Percentiles rank a stretch among this genome's conserved stretches.
phyloP scores from a whole-genome alignment of 1,284 basidiomycete species.

The Agaricales sp. region DNA sequence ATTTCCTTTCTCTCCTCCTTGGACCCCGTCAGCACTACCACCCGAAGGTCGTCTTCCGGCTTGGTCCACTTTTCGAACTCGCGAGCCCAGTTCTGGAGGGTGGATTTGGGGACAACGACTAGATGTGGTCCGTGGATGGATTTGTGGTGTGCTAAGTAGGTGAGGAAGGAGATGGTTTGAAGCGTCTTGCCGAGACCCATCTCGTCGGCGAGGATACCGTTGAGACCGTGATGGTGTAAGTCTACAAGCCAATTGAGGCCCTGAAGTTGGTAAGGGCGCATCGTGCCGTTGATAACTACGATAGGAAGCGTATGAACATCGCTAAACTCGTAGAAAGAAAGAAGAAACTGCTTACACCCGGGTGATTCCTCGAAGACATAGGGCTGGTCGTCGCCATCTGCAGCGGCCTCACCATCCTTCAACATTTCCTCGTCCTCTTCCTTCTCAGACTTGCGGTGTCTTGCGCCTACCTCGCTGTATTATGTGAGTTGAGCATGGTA shows the following conservation, averaged over 20 bases:
- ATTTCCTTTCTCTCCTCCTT: conserved; percentile 86
- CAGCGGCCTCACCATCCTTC: conserved; percentile 76
- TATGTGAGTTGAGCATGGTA: conserved; percentile 2
- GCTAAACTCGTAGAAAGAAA: conserved; percentile 5
- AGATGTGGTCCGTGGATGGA: conserved; percentile 80
- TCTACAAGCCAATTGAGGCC: conserved; percentile 98
- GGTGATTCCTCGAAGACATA: conserved; percentile 91
- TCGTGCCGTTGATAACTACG: conserved; percentile 78
- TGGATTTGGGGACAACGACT: conserved; percentile 96
- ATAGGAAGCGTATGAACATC: too few species aligned
- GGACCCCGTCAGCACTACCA: conserved; percentile 75
- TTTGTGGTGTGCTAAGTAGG: conserved; percentile 86
- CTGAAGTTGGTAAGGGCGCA: conserved; percentile 94
- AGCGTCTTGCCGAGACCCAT: conserved; percentile 99
- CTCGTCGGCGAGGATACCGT: conserved; percentile 90
- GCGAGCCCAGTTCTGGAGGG: conserved; percentile 93
- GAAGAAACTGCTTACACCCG: conserved; percentile 42
- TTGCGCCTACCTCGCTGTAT: conserved; percentile 59
- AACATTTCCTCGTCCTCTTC: conserved; percentile 96
- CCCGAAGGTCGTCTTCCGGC: conserved; percentile 64
- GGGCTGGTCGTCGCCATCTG: conserved; percentile 74
- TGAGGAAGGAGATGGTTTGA: conserved; percentile 96
- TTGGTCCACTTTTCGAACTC: conserved; percentile 94
- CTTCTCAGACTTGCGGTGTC: conserved; percentile 94
- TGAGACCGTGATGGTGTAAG: conserved; percentile 86